These are phyloP conservation scores for Skeletonema marinoi DNA, from an alignment of 108 stramenopile genomes.

Conservation along the genomic window DNA sequence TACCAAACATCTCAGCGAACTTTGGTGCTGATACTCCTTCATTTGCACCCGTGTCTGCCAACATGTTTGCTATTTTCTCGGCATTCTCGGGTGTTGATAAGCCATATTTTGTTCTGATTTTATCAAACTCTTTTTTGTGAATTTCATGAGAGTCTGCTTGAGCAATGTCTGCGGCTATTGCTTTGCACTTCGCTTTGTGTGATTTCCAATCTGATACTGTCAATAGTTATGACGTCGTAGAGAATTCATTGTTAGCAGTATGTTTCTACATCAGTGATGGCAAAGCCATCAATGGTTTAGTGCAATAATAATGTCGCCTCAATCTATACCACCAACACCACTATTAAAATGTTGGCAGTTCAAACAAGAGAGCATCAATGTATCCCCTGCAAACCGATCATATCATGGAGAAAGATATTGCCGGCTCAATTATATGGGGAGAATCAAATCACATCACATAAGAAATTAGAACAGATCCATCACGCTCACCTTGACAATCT, in stretches of 20 bases:
- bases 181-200: constrained; percentile 54
- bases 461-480: no score
- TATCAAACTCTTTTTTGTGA: constrained; percentile 74
- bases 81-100: constrained; percentile 52
- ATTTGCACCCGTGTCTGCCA: constrained; percentile 30
- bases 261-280: constrained; percentile 40
- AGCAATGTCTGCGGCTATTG: constrained; percentile 43
- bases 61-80: constrained; percentile 56
- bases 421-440: background rate
- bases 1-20: constrained; percentile 73
- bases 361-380: background rate
- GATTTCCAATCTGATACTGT: constrained; percentile 53
- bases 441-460: background rate
- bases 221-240: background rate
- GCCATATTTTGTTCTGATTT: constrained; percentile 60
- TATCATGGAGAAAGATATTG: background rate
- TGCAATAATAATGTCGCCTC: background rate
- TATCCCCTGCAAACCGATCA: no score
- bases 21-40: constrained; percentile 58
- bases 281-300: background rate
- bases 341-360: background rate
- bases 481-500: constrained; percentile 2
- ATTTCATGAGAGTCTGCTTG: constrained; percentile 62
- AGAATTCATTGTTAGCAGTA: background rate
- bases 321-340: background rate